A percentile compares a stretch with the other conserved stretches of the same genome.
Conservation (phyloP, 1,284 basidiomycete species). For the Apiotrichum mycotoxinovorans region DNA sequence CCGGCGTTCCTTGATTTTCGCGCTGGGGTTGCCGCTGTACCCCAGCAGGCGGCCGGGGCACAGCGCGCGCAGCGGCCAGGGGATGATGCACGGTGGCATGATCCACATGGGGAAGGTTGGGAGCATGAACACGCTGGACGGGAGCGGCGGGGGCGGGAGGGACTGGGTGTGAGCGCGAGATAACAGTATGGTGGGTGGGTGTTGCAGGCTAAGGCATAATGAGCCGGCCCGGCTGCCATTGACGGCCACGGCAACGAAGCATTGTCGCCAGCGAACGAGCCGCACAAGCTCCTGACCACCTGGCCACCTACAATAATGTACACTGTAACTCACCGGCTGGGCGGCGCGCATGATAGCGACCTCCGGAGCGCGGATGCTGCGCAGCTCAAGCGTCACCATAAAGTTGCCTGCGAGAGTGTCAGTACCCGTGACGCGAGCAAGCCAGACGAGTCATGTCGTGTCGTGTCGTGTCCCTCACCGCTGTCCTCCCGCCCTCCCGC, state of each 20-base stretch:
- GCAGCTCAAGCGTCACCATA: conserved; percentile 47
- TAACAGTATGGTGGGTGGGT: no score
- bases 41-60: conserved; percentile 43
- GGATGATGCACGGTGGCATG: conserved; percentile 42
- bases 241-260: no score
- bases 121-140: conserved; percentile 22
- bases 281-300: no score
- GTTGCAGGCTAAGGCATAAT: neutral
- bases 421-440: neutral
- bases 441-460: neutral
- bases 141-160: conserved; percentile 39
- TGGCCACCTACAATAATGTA: no score
- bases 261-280: no score
- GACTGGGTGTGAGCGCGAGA: conserved; percentile 25
- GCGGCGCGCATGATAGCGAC: conserved; percentile 31
- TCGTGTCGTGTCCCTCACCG: neutral
- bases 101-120: conserved; percentile 28
- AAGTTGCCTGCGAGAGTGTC: conserved; percentile 47
- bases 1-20: conserved; percentile 28
- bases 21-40: conserved; percentile 23
- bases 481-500: neutral
- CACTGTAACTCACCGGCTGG: conserved; percentile 45
- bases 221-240: neutral
- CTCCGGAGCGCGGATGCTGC: conserved; percentile 29
- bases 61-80: conserved; percentile 42